Base-by-base conservation (phyloP, 176 grass and related monocot species). In the Musa schizocarpa region DNA sequence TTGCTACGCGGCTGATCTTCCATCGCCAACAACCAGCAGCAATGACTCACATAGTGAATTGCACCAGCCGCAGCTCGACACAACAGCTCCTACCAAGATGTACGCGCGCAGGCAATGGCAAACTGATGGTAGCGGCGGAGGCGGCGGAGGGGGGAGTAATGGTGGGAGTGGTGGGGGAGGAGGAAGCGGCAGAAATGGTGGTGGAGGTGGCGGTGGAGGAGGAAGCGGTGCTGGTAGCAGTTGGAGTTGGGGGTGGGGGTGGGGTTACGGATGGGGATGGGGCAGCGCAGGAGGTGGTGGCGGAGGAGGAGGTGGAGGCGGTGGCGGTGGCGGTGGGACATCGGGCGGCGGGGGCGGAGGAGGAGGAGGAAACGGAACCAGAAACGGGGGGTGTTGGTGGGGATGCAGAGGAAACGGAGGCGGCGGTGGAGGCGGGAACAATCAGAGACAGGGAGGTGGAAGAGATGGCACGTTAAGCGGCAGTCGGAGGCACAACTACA, bases 401-500 rank as follows among this genome's bases (percentile, higher is more conserved):
- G 26, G 26, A 27, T 27, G 26, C 26, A 27, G 26, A 27, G 26
- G 26, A 27, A 27, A 27, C 26, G 26, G 26, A 27, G 26, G 26
- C 26, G 26, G 26, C 26, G 2, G 26, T 2, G 26, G 68, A 0
- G 73, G 63, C 0, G 9, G 63, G 77, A 58, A 72, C 0, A 72
- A 50, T 13, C 54, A 71, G 79, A 4, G 57, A 58, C 19, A 50
- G 50, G 4, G 68, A 13, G 52, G 52, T 16, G 68, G 68, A 13
- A 34, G 68, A 3, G 78, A 11, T 0, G 54, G 78, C 23, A n/a
- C 12, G 0, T 72, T 13, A 1, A 49, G 21, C 0, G 54, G 58
- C 0, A 52, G 23, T 23, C 34, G 34, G 34, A 43, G 34, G 4
- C 93, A 85, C 4, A 92, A 81, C 68, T 96, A 96, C 81, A 96